Evolutionary conservation across 768 basidiomycete genomes (phyloP).

Genomic region (Phaeolepiota aurea): DNA sequence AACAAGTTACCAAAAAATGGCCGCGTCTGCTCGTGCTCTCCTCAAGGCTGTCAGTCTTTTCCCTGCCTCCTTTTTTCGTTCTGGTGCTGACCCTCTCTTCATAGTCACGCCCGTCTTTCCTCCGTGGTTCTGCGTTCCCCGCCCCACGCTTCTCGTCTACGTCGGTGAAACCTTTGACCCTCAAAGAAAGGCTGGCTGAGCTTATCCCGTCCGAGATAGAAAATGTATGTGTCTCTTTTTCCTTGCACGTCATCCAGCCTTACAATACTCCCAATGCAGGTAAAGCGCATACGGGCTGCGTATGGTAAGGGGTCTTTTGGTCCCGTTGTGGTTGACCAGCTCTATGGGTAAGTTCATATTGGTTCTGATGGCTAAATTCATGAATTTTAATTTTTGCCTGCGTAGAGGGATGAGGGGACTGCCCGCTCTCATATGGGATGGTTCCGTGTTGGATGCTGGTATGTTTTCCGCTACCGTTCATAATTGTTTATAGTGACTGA

Average conservation of each 20-base stretch:
- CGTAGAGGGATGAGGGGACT: constrained; percentile 79
- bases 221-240: constrained; percentile 34
- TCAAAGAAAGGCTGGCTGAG: constrained; percentile 91
- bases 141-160: constrained; percentile 60
- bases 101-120: constrained; percentile 43
- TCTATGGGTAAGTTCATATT: constrained; percentile 59
- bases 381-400: constrained; percentile 5
- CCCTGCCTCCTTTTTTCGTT: background rate
- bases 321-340: constrained; percentile 83
- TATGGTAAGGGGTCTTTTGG: constrained; percentile 94
- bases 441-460: constrained; percentile 93
- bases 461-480: constrained; percentile 12
- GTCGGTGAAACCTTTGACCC: constrained; percentile 55
- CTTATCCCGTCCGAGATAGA: constrained; percentile 86
- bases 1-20: constrained; percentile 29
- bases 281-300: constrained; percentile 73
- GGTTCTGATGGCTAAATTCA: background rate
- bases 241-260: too few species aligned
- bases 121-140: constrained; percentile 33
- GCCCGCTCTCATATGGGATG: constrained; percentile 96
- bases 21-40: constrained; percentile 25
- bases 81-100: constrained; percentile 8
- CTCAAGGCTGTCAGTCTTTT: constrained; percentile 27
- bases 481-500: constrained; percentile 6
- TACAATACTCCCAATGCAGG: constrained; percentile 47